These are phyloP conservation scores for Leucocoprinus birnbaumii DNA, from an alignment of 768 basidiomycete genomes.

Conservation along the genomic window DNA sequence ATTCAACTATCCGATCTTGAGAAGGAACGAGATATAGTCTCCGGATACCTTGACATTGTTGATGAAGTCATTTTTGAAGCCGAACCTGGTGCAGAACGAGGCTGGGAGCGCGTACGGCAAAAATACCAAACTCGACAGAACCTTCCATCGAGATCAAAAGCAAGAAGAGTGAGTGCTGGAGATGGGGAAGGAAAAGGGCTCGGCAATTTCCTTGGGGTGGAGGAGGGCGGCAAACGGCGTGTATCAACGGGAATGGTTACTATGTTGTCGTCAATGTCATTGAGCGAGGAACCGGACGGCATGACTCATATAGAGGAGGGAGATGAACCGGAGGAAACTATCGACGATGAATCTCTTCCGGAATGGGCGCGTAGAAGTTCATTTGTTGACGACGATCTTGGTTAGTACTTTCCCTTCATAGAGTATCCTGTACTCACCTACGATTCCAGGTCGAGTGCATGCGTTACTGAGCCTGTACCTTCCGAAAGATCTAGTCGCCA, in stretches of 20 bases:
- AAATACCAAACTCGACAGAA: slow-evolving; percentile 4
- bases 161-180: slow-evolving; percentile 46
- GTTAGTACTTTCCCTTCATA: slow-evolving; percentile 34
- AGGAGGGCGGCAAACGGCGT: slow-evolving; percentile 39
- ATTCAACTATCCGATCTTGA: slow-evolving; percentile 47
- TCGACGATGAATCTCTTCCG: slow-evolving; percentile 74
- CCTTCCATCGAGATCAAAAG: slow-evolving; percentile 34
- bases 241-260: slow-evolving; percentile 61
- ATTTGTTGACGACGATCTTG: slow-evolving; percentile 56
- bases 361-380: slow-evolving; percentile 67
- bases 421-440: slow-evolving; percentile 3
- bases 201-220: slow-evolving; percentile 15
- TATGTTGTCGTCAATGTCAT: slow-evolving; percentile 43
- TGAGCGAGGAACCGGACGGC: slow-evolving; percentile 57
- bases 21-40: slow-evolving; percentile 57
- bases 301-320: slow-evolving; percentile 40
- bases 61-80: slow-evolving; percentile 78
- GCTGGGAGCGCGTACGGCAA: slow-evolving; percentile 32
- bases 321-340: slow-evolving; percentile 34
- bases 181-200: slow-evolving; percentile 28
- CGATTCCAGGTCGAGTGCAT: slow-evolving; percentile 57
- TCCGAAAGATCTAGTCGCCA: slow-evolving; percentile 39
- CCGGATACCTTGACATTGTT: slow-evolving; percentile 69
- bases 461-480: slow-evolving; percentile 59
- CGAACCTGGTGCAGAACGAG: slow-evolving; percentile 42